A percentile compares a stretch with the other conserved stretches of the same genome.
These are phyloP conservation scores for Citrus inodora DNA, from an alignment of 345 rosid genomes.

Conservation along the genomic window DNA sequence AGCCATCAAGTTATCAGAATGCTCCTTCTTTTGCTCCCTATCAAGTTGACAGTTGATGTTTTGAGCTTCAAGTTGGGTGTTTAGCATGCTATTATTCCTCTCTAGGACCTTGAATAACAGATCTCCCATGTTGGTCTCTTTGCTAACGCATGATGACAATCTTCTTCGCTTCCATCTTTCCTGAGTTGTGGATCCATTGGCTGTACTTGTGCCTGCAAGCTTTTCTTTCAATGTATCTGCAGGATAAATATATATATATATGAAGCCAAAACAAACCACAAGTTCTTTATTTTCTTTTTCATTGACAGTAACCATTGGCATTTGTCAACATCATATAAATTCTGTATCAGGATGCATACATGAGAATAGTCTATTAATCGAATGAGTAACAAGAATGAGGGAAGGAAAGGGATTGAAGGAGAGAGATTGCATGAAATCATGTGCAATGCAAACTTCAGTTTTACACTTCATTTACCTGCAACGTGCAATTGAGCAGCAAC, in stretches of 20 bases:
- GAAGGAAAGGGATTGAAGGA: not conserved
- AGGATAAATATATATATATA: not conserved
- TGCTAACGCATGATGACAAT: slow-evolving; percentile 13
- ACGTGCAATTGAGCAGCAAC: not conserved
- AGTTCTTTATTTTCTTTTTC: not conserved
- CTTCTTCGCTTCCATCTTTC: slow-evolving; percentile 31
- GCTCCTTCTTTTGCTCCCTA: slow-evolving; percentile 43
- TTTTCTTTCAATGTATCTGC: slow-evolving; percentile 18
- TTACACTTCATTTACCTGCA: slow-evolving; percentile 17
- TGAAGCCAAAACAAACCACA: not conserved
- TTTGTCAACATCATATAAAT: no score
- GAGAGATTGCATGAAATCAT: not conserved
- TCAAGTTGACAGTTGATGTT: slow-evolving; percentile 39
- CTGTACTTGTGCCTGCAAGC: slow-evolving; percentile 1
- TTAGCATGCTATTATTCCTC: slow-evolving; percentile 32
- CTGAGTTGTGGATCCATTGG: slow-evolving; percentile 21
- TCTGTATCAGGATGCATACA: not conserved
- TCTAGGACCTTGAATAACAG: slow-evolving; percentile 27
- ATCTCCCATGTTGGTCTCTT: slow-evolving; percentile 16
- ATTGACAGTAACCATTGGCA: no score
- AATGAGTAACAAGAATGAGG: not conserved
- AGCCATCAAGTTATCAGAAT: slow-evolving; percentile 27
- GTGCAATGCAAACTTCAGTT: not conserved
- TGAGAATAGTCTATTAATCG: not conserved
- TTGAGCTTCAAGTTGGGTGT: slow-evolving; percentile 42